Base-by-base conservation (phyloP, 495 filamentous ascomycete genomes). In the Collariella sp. region DNA sequence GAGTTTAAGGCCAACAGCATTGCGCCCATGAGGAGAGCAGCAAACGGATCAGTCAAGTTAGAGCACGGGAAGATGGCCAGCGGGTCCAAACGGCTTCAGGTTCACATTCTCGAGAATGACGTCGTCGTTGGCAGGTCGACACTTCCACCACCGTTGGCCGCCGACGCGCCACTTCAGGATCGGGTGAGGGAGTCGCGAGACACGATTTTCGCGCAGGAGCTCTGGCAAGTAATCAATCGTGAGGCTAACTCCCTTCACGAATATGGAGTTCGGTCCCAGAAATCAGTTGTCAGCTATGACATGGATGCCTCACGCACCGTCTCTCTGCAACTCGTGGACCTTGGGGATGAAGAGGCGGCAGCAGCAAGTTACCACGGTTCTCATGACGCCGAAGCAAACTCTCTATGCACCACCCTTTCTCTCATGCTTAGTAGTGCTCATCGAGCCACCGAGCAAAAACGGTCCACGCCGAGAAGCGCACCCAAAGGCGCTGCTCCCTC, bases 141-240 rank as follows among this genome's bases (percentile, higher is more conserved):
- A 23, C 57, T 79, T 0, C 70, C 74, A 6, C 50, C 55, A 19
- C 70, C 69, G 40, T 62, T 67, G 33, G 64, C 65, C 51, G 74
- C 60, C 57, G 64, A 62, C 50, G 64, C 67, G 22, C 71, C 62
- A 45, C 56, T 73, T 22, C 83, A 90, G 55, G 74, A 83, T 34
- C 79, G 79, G 7, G 87, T 97, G 41, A 76, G 84, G 16, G 83
- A 89, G 58, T 88, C 90, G 11, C 83, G 91, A 24, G 86, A 99
- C 66, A 89, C 87, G 51, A 75, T 95, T 1, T 96, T 88, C 63
- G 86, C 91, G 50, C 85, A 95, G 62, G 94, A 99, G 64, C 70
- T 99, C n/a, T 95, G 89, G 76, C 83, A 95, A 57, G 93, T 97
- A 67, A 67, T 99, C 19, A 81, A 84, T 44, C 79, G 86, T 11